Base-by-base conservation (phyloP, 331 rosid species). In the Pyracantha coccinea region DNA sequence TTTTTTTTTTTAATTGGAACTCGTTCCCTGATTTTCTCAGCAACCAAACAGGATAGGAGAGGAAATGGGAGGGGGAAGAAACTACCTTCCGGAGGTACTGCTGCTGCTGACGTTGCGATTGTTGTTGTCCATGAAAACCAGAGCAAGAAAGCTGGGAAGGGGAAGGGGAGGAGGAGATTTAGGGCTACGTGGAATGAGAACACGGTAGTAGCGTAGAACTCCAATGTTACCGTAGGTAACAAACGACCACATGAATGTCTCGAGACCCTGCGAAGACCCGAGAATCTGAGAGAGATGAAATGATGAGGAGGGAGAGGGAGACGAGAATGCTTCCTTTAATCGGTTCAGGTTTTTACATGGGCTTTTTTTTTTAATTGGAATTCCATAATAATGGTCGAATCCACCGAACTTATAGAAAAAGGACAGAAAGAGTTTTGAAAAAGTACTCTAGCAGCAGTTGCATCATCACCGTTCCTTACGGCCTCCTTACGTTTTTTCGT, bases 121-220 rank as follows among this genome's bases (percentile, higher is more conserved):
- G 54, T 20, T 21, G 47, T 33, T 57, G 33, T 83, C 88, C 91
- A 81, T 66, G 81, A 78, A 41, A 59, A 67, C 20, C 4, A 25
- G 31, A 33, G 76, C 33, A 29, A 55, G 80, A 29, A 63, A 60
- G 20, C 31, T 17, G 72, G 66, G 21, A 2, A 4, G 23, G 45
- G 29, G 13, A 16, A 29, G 67, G 55, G 83, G 63, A 15, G 65
- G 27, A 1, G 67, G 69, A 61, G 77, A 9, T 35, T 13, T 3
- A 50, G 68, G 65, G 78, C 75, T 68, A 53, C 73, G 73, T 64
- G 89, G 87, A 76, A 75, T 76, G 59, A 78, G 54, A 61, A 75
- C 72, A 54, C 75, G 65, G 61, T 79, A 77, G 83, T 4, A 70
- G 68, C 88, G 78, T 27, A 80, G 59, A 76, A 81, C 63, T 73